Conservation (phyloP, 139 green algal species). For the Limnomonas spitsbergensis region DNA sequence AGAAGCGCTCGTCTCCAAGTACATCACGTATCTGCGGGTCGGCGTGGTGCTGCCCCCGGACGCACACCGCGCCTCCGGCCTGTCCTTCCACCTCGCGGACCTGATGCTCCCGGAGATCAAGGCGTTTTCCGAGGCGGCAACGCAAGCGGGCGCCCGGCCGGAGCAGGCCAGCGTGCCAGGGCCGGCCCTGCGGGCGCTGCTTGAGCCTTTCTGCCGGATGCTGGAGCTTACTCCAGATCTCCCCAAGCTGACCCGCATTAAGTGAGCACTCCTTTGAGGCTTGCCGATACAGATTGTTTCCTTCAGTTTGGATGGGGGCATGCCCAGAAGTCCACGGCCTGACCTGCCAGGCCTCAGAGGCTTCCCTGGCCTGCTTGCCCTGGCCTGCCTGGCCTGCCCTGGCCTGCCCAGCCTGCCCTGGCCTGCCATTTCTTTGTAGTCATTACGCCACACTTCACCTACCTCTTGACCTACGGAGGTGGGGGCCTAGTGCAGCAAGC, state of each 20-base stretch:
- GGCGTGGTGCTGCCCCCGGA: constrained; percentile 44
- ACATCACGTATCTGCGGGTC: constrained; percentile 34
- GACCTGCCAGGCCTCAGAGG: no score
- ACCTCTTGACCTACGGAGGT: no score
- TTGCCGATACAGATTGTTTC: no score
- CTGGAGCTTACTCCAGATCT: constrained; percentile 29
- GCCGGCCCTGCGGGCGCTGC: constrained; percentile 30
- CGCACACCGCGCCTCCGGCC: constrained; percentile 33
- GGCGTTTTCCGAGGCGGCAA: background rate
- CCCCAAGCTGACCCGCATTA: constrained; percentile 30
- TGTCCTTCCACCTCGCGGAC: constrained; percentile 77
- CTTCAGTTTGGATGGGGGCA: no score
- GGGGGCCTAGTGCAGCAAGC: no score
- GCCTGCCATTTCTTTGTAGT: no score
- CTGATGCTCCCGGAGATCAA: constrained; percentile 72
- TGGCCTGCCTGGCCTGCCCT: no score
- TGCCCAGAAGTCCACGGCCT: no score
- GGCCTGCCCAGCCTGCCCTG: no score
- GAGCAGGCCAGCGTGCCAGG: background rate
- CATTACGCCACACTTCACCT: no score
- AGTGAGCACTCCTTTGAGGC: constrained; percentile 34
- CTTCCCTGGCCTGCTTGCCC: no score
- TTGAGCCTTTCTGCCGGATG: constrained; percentile 55
- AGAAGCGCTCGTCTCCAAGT: constrained; percentile 30
- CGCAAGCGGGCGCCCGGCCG: background rate